Percentiles rank a stretch among this genome's conserved stretches.
Conservation (phyloP, 225 moss, liverwort and hornwort genomes). For the Straminergon stramineum region DNA sequence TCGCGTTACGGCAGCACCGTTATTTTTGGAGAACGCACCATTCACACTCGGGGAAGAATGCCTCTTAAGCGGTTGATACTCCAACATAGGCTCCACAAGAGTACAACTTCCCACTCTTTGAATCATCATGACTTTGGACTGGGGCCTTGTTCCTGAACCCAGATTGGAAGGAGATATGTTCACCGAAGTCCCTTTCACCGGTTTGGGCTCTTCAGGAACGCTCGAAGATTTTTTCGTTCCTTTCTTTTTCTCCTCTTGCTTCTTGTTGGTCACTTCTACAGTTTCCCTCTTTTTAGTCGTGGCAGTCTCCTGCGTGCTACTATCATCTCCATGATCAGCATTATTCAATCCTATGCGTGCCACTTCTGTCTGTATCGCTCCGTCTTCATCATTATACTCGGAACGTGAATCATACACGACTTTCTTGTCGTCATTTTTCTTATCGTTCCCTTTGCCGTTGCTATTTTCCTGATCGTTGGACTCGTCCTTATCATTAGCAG, state of each 20-base stretch:
- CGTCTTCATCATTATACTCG: neutral
- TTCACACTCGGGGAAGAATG: neutral
- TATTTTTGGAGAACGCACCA: neutral
- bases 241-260: neutral
- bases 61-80: constrained; percentile 19
- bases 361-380: neutral
- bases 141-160: neutral
- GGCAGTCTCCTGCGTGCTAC: neutral
- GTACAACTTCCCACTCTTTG: constrained; percentile 20
- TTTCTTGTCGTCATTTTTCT: neutral
- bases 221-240: neutral
- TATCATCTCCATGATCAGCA: constrained; percentile 7
- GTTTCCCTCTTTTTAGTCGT: neutral
- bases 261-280: neutral
- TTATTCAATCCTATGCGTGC: neutral
- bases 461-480: neutral
- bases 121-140: constrained; percentile 23
- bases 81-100: constrained; percentile 23
- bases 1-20: neutral
- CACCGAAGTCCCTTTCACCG: neutral
- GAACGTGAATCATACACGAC: neutral
- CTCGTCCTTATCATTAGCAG: neutral
- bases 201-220: neutral
- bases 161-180: neutral
- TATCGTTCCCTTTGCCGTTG: neutral